Base-by-base conservation (phyloP, 768 basidiomycete species). In the Pulveroboletus sp. region DNA sequence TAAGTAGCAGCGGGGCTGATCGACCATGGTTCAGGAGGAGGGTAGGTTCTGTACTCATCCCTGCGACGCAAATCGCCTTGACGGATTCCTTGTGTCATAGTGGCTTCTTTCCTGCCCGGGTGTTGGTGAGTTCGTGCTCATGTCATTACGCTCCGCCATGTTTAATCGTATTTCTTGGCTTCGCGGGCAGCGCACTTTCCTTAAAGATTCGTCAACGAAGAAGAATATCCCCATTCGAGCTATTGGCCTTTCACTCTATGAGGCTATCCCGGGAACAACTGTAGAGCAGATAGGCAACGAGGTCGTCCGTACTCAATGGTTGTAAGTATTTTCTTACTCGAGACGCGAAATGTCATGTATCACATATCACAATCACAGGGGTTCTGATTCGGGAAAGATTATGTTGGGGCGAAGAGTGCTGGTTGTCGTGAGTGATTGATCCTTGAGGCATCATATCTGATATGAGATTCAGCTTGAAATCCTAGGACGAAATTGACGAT, bases 261-360 rank as follows among this genome's bases (percentile, higher is more conserved):
- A 99, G 66, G 81, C 88, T 23, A 75, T 98, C 16, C 83, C 84
- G 6, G 90, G 85, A 16, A 79, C 81, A 4, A 82, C 82, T 1
- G 81, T 69, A 24, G 82, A 92, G 58, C 80, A 85, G 64, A 77
- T 93, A 43, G 89, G 89, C 42, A 78, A 73, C 51, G 85, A 96
- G 65, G 91, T 99, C 55, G 75, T 96, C 59, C 80, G 94, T 47
- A 99, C 94, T 14, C 96, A 99, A 69, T 99, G 96, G 96, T 74
- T 98, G 88, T 89, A 67, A 64, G 86, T 73, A 17, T 47, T 43
- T 14, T 35, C 26, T 42, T 49, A 34, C 40, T 43, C 45, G 22
- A 39, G 37, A 32, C 30, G 20, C 27, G 22, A n/a, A 17, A n/a
- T n/a, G n/a, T n/a, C n/a, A n/a, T n/a, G n/a, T 36, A 49, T 24